A percentile compares a stretch with the other conserved stretches of the same genome.
Evolutionary conservation across 2,329 filamentous ascomycete genomes (phyloP).

Genomic region (Bertia moriformis): DNA sequence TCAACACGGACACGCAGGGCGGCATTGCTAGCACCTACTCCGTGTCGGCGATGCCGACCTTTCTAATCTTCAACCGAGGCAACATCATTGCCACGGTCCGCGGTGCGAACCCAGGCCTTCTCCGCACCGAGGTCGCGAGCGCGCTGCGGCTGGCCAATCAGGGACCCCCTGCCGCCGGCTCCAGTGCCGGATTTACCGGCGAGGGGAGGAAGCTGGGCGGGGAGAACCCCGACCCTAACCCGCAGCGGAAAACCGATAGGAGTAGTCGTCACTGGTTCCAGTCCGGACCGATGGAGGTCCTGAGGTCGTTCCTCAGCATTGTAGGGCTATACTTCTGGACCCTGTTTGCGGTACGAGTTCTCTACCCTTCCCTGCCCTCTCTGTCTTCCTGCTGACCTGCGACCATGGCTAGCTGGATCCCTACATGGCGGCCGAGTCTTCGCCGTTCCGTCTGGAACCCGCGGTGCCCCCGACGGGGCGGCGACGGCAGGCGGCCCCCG

Average conservation of each 20-base stretch:
- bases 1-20: constrained; percentile 75
- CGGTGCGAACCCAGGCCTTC: constrained; percentile 65
- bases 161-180: constrained; percentile 21
- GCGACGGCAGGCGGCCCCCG: constrained; percentile 5
- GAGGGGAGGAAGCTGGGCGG: constrained; percentile 43
- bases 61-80: constrained; percentile 74
- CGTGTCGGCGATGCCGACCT: constrained; percentile 83
- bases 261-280: constrained; percentile 13
- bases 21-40: constrained; percentile 64
- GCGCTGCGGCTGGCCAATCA: constrained; percentile 34
- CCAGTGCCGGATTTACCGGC: constrained; percentile 30
- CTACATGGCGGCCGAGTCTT: constrained; percentile 44
- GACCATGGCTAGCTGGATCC: constrained; percentile 35
- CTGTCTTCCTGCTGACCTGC: no score
- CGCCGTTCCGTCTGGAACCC: constrained; percentile 42
- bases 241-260: constrained; percentile 9
- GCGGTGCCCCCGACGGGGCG: no score
- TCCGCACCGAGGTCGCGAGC: constrained; percentile 65
- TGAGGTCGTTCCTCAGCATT: constrained; percentile 36
- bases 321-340: constrained; percentile 47
- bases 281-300: constrained; percentile 25
- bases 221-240: constrained; percentile 6
- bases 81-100: constrained; percentile 60
- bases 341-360: constrained; percentile 42
- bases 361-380: no score